phyloP scores from a whole-genome alignment of 495 filamentous ascomycete genomes.

The Penicillium soppii region DNA sequence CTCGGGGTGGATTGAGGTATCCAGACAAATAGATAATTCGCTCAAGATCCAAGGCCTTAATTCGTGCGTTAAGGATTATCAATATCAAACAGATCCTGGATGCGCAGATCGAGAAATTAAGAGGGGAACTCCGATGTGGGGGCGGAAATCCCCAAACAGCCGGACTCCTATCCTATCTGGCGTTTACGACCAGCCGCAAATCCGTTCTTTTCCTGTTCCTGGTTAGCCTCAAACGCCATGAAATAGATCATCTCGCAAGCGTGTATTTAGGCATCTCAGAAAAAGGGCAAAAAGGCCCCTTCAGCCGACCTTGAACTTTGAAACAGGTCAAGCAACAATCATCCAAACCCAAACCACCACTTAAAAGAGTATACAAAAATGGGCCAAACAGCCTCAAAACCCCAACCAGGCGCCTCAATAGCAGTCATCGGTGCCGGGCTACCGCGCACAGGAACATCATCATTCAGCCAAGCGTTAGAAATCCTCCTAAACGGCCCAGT shows the following conservation, averaged over 20 bases:
- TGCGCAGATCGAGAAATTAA: background rate
- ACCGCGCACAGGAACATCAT: slow-evolving; percentile 48
- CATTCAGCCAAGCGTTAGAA: slow-evolving; percentile 41
- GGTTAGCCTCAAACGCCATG: background rate
- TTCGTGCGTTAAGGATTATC: too few species aligned
- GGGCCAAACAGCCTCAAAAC: slow-evolving; percentile 20
- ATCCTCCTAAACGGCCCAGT: slow-evolving; percentile 38
- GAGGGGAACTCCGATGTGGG: slow-evolving; percentile 1
- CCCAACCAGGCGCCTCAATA: slow-evolving; percentile 19
- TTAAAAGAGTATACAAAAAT: slow-evolving; percentile 5
- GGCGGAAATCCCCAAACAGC: background rate
- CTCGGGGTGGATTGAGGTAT: too few species aligned
- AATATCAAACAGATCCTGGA: background rate
- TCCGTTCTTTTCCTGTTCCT: background rate
- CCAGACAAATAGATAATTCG: too few species aligned
- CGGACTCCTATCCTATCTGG: background rate
- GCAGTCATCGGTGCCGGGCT: slow-evolving; percentile 50
- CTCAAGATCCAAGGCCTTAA: too few species aligned
- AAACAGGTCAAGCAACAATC: background rate
- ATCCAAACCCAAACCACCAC: background rate
- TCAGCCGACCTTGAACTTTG: background rate
- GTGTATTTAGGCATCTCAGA: too few species aligned
- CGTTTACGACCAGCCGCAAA: background rate
- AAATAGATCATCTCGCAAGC: too few species aligned
- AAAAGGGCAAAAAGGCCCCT: too few species aligned